These are phyloP conservation scores for Psilocybe subaeruginosa DNA, from an alignment of 768 basidiomycete species.

Conservation along the genomic window DNA sequence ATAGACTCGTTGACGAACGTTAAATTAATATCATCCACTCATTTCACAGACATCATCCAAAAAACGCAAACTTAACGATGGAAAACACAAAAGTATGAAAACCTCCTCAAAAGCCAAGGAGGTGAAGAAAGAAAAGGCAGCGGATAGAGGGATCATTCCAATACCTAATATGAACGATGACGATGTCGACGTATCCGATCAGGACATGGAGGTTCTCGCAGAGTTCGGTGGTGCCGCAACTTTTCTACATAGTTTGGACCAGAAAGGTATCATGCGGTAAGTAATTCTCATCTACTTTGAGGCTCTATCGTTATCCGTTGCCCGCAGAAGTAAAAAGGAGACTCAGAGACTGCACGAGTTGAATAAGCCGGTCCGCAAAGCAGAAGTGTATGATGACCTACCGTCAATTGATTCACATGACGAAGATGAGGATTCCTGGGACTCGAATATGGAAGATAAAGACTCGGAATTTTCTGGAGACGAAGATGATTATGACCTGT, in stretches of 20 bases:
- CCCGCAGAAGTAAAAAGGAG: constrained; percentile 81
- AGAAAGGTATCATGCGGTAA: constrained; percentile 82
- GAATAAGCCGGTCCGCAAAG: constrained; percentile 54
- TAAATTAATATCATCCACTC: constrained; percentile 5
- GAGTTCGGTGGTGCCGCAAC: constrained; percentile 63
- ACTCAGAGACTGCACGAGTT: constrained; percentile 70
- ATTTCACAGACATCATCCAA: constrained; percentile 48
- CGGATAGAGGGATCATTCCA: constrained; percentile 60
- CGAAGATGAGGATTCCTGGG: constrained; percentile 45
- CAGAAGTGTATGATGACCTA: constrained; percentile 49
- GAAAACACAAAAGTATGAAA: constrained; percentile 22
- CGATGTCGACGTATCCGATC: constrained; percentile 64
- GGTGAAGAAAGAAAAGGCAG: constrained; percentile 55
- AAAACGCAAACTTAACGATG: constrained; percentile 57
- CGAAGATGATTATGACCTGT: constrained; percentile 12
- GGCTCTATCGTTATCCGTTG: not conserved
- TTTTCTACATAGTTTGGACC: constrained; percentile 77
- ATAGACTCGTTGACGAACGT: not conserved
- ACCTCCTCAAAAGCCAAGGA: constrained; percentile 20
- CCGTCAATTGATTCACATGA: constrained; percentile 72
- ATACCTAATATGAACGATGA: constrained; percentile 56
- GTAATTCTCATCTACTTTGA: not conserved
- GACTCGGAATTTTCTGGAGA: constrained; percentile 26
- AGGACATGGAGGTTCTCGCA: constrained; percentile 67
- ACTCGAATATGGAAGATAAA: constrained; percentile 44